Conservation (phyloP, 2,329 filamentous ascomycete genomes). For the Fusarium agapanthi region DNA sequence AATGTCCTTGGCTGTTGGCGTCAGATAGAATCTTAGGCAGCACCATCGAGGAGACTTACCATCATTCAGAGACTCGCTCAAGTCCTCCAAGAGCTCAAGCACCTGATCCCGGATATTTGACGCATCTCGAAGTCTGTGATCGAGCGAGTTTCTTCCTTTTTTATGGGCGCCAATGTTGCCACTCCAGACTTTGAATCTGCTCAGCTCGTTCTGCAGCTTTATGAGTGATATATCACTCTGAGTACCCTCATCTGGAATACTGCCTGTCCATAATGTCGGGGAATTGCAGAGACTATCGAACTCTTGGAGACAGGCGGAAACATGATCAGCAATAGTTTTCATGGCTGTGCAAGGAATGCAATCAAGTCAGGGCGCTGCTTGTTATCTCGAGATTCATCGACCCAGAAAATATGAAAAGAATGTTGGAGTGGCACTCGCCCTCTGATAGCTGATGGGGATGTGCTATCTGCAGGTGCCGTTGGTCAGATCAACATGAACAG, state of each 20-base stretch:
- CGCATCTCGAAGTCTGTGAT: slow-evolving; percentile 15
- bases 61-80: background rate
- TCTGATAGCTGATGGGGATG: fast-evolving
- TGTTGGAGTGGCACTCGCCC: fast-evolving
- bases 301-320: background rate
- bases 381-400: too few relatives aligned
- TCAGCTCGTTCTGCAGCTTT: background rate
- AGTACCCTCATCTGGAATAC: fast-evolving
- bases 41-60: fast-evolving
- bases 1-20: background rate
- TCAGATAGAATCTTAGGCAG: fast-evolving
- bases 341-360: background rate
- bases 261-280: fast-evolving
- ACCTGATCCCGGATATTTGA: slow-evolving; percentile 3
- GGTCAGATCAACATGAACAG: background rate
- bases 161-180: slow-evolving; percentile 2
- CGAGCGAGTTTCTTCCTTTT: background rate
- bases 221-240: fast-evolving
- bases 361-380: background rate
- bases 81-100: background rate
- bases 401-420: background rate
- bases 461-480: background rate
- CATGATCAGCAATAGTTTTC: background rate
- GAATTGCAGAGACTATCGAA: background rate
- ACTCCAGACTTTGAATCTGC: slow-evolving; percentile 23